Evolutionary conservation across 2,329 filamentous ascomycete genomes (phyloP).

Genomic region (Botryotinia narcissicola): DNA sequence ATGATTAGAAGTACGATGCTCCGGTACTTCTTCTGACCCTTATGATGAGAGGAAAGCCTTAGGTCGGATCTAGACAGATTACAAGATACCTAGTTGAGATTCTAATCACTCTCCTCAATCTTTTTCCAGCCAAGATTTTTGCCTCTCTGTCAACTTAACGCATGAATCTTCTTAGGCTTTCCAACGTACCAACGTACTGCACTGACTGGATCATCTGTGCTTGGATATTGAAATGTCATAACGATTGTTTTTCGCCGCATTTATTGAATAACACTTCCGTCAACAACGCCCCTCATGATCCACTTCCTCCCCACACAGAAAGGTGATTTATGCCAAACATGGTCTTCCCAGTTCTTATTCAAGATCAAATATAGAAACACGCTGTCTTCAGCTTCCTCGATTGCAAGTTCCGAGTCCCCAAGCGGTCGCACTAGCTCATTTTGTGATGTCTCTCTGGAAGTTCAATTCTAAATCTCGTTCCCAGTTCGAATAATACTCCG

Average conservation of each 20-base stretch:
- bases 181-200: background rate
- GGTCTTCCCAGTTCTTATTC: constrained; percentile 1
- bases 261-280: constrained; percentile 5
- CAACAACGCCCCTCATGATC: constrained; percentile 3
- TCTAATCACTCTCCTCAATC: background rate
- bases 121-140: background rate
- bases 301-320: constrained; percentile 5
- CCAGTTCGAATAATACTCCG: background rate
- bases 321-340: background rate
- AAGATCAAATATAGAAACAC: constrained; percentile 15
- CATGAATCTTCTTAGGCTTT: constrained; percentile 3
- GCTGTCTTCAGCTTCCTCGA: constrained; percentile 8
- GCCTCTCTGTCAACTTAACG: background rate
- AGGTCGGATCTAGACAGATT: background rate
- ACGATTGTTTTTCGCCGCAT: background rate
- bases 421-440: constrained; percentile 9
- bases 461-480: constrained; percentile 12
- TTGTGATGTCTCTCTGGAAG: background rate
- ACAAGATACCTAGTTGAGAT: background rate
- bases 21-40: background rate
- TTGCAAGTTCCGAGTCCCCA: constrained; percentile 14
- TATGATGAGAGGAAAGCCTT: background rate
- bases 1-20: background rate
- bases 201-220: constrained; percentile 13
- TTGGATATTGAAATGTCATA: constrained; percentile 7